phyloP scores from a whole-genome alignment of 768 basidiomycete species.

The Macrolepiota albuminosa region DNA sequence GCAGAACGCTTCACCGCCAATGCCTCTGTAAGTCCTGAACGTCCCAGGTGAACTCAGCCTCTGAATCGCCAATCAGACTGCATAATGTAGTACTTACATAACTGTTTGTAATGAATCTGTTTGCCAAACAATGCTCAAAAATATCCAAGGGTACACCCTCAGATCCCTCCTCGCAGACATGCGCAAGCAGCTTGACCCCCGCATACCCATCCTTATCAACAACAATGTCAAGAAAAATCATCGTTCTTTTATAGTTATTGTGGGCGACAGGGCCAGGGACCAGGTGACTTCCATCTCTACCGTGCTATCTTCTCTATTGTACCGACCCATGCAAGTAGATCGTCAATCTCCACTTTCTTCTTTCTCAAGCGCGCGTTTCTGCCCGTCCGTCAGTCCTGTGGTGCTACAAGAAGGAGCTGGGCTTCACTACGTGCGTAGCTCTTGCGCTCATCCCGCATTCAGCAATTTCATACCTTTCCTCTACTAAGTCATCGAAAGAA shows the following conservation, averaged over 20 bases:
- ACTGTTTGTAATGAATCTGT: slow-evolving; percentile 5
- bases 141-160: background rate
- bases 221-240: slow-evolving; percentile 94
- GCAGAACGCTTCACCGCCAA: slow-evolving; percentile 51
- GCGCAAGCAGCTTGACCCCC: slow-evolving; percentile 88
- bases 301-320: background rate
- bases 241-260: slow-evolving; percentile 92
- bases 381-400: slow-evolving; percentile 90
- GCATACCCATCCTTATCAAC: slow-evolving; percentile 87
- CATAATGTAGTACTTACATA: background rate
- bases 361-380: slow-evolving; percentile 87
- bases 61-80: background rate
- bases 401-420: slow-evolving; percentile 99
- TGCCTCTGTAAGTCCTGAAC: background rate
- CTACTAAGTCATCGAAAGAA: slow-evolving; percentile 84
- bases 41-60: background rate
- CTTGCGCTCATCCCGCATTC: slow-evolving; percentile 2
- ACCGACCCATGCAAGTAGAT: slow-evolving; percentile 39
- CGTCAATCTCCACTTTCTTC: slow-evolving; percentile 92
- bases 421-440: slow-evolving; percentile 83
- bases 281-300: slow-evolving; percentile 50
- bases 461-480: background rate
- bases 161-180: slow-evolving; percentile 27
- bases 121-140: slow-evolving; percentile 9
- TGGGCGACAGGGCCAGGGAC: slow-evolving; percentile 90